Evolutionary conservation across 768 basidiomycete genomes (phyloP), one percentile per base, ranked within the genome.

Genomic region (Boletellus ananas): DNA sequence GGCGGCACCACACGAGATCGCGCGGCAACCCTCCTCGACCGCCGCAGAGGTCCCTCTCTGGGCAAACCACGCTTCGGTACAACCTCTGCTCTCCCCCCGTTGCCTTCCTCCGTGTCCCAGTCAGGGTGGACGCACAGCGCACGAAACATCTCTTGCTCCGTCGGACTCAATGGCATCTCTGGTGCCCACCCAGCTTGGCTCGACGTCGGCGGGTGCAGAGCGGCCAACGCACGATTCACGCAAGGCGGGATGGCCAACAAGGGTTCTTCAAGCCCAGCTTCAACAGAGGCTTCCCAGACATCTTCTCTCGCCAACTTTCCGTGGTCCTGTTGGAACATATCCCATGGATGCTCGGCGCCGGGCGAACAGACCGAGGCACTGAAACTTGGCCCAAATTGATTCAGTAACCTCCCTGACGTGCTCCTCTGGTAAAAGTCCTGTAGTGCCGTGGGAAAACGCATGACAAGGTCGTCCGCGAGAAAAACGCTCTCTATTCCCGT

Each of bases 101-200:
- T 48, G 6, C 51, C 38, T 18, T 71, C 77, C 42, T 80, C 78
- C 20, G 43, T 47, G 35, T 68, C 67, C 77, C 77, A 79, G 51
- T 83, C 81, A 17, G 79, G 78, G 52, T 77, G 74, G 29, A 77
- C 70, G 52, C 84, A 88, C 21, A 88, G 66, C 41, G 77, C 74
- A 36, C 73, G 78, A 67, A 89, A 88, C 43, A 89, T 81, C 64
- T 84, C 80, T 59, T 84, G 79, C 58, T 89, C 87, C 10, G 77
- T 80, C 20, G 81, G 80, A 56, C 78, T 88, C 43, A 89, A 74
- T 17, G 85, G 86, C 3, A 71, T 69, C 25, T 69, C 67, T 7
- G 62, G 41, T 13, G 34, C 8, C 29, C 29, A 33, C 11, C 43
- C 18, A 21, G 43, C 34, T 35, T 58, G 52, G 14, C 49, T 41